Evolutionary conservation across 1,284 basidiomycete genomes (phyloP).

Genomic region (Ustilago bromivora): DNA sequence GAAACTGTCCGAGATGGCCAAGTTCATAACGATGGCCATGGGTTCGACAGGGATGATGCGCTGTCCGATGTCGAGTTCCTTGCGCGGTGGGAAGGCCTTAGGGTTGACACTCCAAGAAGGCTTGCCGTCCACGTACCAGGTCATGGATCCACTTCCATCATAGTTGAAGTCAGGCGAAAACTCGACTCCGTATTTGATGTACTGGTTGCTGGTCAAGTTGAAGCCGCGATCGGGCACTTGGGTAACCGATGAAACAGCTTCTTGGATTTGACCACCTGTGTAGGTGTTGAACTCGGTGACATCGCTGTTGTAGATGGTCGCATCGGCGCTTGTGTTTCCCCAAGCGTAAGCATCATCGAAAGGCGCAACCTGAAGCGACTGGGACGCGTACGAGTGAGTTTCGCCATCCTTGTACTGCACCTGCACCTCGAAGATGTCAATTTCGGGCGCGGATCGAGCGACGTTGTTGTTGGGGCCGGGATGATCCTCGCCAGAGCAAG

Average conservation of each 20-base stretch:
- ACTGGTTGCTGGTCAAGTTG: constrained; percentile 38
- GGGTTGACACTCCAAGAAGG: constrained; percentile 63
- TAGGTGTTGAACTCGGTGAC: constrained; percentile 63
- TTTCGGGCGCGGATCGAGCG: constrained; percentile 67
- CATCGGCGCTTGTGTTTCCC: constrained; percentile 43
- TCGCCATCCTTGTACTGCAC: constrained; percentile 72
- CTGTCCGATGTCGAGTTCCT: constrained; percentile 52
- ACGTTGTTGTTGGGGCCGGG: constrained; percentile 64
- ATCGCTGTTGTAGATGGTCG: constrained; percentile 55
- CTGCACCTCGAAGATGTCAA: constrained; percentile 71
- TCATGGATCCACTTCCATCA: constrained; percentile 58
- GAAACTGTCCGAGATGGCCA: constrained; percentile 65
- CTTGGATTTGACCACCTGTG: constrained; percentile 66
- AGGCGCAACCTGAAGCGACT: constrained; percentile 68
- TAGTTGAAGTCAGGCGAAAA: constrained; percentile 65
- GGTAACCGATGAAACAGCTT: constrained; percentile 66
- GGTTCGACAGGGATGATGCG: constrained; percentile 65
- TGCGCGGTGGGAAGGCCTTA: constrained; percentile 40
- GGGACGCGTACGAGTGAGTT: constrained; percentile 57
- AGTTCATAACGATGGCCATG: constrained; percentile 65
- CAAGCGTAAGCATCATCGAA: constrained; percentile 65
- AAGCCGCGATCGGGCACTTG: constrained; percentile 61
- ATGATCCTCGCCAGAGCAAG: constrained; percentile 62
- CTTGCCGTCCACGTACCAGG: constrained; percentile 67
- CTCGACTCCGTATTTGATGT: constrained; percentile 65